Percentiles rank a stretch among this genome's conserved stretches.
phyloP scores from a whole-genome alignment of 495 filamentous ascomycete species.

The Cudoniella acicularis region DNA sequence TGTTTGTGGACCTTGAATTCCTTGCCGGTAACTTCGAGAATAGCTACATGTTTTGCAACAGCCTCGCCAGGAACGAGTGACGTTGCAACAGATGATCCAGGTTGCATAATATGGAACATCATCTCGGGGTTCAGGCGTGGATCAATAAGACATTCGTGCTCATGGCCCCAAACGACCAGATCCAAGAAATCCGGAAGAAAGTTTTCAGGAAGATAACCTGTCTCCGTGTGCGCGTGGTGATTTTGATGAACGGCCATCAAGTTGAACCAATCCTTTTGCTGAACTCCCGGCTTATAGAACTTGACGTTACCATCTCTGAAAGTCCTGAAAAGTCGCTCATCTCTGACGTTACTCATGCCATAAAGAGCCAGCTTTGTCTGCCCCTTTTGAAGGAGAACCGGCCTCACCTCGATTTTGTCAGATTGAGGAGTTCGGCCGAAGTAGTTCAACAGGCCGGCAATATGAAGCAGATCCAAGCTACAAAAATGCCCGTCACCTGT shows the following conservation, averaged over 20 bases:
- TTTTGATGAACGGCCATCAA: constrained; percentile 96
- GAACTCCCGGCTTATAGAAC: constrained; percentile 80
- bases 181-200: constrained; percentile 92
- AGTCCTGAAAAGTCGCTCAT: constrained; percentile 89
- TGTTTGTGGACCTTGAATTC: constrained; percentile 80
- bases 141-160: constrained; percentile 93
- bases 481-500: constrained; percentile 88
- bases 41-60: constrained; percentile 83
- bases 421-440: constrained; percentile 88
- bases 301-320: constrained; percentile 91
- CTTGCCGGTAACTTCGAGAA: constrained; percentile 78
- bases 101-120: constrained; percentile 94
- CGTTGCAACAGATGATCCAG: constrained; percentile 92
- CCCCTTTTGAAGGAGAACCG: constrained; percentile 90
- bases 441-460: constrained; percentile 91
- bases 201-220: constrained; percentile 87
- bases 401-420: constrained; percentile 88
- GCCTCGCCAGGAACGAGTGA: constrained; percentile 89
- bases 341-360: constrained; percentile 93
- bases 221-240: constrained; percentile 85
- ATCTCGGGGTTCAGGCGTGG: constrained; percentile 78
- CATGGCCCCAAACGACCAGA: constrained; percentile 93
- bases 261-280: constrained; percentile 94
- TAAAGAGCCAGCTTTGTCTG: constrained; percentile 92
- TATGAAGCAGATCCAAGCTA: constrained; percentile 85